Conservation (phyloP, 345 rosid genomes). For the Raphanus sativus region DNA sequence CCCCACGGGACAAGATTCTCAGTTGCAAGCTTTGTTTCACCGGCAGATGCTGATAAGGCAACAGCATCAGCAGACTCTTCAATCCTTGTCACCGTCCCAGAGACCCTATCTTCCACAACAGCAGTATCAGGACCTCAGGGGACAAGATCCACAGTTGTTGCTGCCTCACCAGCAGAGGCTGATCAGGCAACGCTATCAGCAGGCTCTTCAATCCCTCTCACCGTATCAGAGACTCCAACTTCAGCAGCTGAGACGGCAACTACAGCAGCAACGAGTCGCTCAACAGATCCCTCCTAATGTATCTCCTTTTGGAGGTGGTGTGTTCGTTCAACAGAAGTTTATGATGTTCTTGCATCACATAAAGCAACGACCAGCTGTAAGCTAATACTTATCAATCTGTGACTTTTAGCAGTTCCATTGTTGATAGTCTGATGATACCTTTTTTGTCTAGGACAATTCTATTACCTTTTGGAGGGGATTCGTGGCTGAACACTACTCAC, state of each 20-base stretch:
- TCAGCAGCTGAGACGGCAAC: constrained; percentile 72
- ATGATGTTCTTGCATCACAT: constrained; percentile 94
- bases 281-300: constrained; percentile 49
- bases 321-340: constrained; percentile 55
- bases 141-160: no score
- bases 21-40: constrained; percentile 65
- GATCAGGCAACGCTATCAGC: no score
- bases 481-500: constrained; percentile 87
- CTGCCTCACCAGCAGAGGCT: no score
- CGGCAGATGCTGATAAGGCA: constrained; percentile 57
- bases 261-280: constrained; percentile 34
- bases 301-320: constrained; percentile 53
- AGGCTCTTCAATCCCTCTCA: no score
- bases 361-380: constrained; percentile 78
- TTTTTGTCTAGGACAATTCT: constrained; percentile 60
- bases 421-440: neutral
- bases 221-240: constrained; percentile 36
- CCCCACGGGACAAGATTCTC: constrained; percentile 57
- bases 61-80: constrained; percentile 58
- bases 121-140: no score
- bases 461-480: constrained; percentile 94
- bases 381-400: constrained; percentile 22
- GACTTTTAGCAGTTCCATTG: neutral
- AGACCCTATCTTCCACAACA: no score
- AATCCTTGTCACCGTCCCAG: constrained; percentile 76